Evolutionary conservation across 2,329 filamentous ascomycete genomes (phyloP), one percentile per base, ranked within the genome.

Genomic region (Lachnellula subtilissima): DNA sequence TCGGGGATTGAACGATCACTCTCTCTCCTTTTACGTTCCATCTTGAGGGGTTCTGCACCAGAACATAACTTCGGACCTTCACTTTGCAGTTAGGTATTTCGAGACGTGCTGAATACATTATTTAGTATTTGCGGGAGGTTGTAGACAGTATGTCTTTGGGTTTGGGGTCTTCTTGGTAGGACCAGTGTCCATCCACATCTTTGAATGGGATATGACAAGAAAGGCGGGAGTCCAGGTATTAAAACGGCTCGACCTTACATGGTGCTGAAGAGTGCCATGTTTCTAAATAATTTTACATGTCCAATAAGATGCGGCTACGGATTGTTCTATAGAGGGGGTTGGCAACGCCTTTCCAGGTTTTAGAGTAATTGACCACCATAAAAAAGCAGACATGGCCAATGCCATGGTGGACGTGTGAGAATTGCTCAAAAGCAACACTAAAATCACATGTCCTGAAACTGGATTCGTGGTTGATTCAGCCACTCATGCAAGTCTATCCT

Each of bases 1-100:
- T 52, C 5, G 63, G 64, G 11, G 61, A 66, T 32, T 65, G 61
- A 32, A 66, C 60, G 5, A 63, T 55, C 15, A 63, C 57, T 48
- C 58, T 52, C n/a, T 57, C 48, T 25, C 60, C 53, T 46, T 45
- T 56, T 32, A 56, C 49, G 1, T 40, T 47, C 62, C 63, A 66
- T 47, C 57, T 58, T 19, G 61, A 58, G n/a, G 64, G 55, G 6
- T 54, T 46, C 22, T 57, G 28, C 23, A 65, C 51, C 14, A 67
- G 54, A 25, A 63, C 54, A 50, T 64, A 67, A 35, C 55, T 58
- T 7, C 63, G 63, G 32, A 61, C 57, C 47, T 48, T 12, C 35
- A 64, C 42, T 51, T 54, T 62, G 54, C 62, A 62, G 49, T 57
- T 37, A 7, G 39, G 39, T 15, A 52, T 12, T 42, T 28, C 14